Base-by-base conservation (phyloP, 202 grass and related monocot genomes). In the Carex sylvatica region DNA sequence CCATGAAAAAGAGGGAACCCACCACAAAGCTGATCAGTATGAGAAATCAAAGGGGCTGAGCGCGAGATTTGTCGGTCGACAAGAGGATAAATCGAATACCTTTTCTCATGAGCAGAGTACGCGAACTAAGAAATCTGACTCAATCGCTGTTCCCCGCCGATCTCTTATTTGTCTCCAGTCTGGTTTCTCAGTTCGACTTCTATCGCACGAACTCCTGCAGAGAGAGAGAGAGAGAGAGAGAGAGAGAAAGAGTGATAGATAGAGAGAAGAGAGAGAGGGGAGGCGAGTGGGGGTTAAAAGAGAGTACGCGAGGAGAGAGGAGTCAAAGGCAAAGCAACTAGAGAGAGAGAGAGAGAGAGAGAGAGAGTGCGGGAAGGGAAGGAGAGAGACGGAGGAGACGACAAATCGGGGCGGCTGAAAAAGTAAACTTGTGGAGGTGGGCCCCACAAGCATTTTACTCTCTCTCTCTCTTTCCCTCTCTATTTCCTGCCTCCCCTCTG, bases 361-460 rank as follows among this genome's bases (percentile, higher is more conserved):
- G 77, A 53, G 53, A 10, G 67, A 78, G 60, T 35, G 85, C 58
- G 72, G 59, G 61, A 74, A 31, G 26, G 33, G 14, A 47, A 22
- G 10, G 61, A 76, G 66, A 63, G 61, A 78, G 89, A 85, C 83
- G 83, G 76, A 87, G 87, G 90, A 94, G 87, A 94, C 92, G 92
- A 94, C 94, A 93, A 94, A 93, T 80, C 81, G 79, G 88, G 88
- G 79, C 87, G 85, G 87, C 90, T 85, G 55, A 79, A 93, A 94
- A 91, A 85, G 85, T 84, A 91, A 91, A 86, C 93, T 84, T 80
- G 84, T 46, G 15, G 49, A 24, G 4, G 51, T 77, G 83, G 85
- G 86, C 0, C 85, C 94, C 88, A 60, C 73, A 0, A 15, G 5
- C 69, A 61, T 85, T 86, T 80, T 65, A 54, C 64, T 58, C 73